A percentile compares a stretch with the other conserved stretches of the same genome.
phyloP scores from a whole-genome alignment of 1,139 yeast genomes.

The Arxiozyma bovina region DNA sequence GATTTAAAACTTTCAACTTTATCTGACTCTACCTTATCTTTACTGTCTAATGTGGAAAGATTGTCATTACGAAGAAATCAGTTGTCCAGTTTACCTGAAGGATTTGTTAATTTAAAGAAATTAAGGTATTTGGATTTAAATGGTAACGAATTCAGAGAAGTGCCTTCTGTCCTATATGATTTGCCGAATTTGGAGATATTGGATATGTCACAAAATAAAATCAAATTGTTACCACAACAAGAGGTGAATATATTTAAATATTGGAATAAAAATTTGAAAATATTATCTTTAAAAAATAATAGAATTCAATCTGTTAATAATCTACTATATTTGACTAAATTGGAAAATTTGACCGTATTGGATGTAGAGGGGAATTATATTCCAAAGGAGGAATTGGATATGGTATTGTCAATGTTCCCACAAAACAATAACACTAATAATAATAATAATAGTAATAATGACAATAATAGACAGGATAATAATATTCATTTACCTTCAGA shows the following conservation, averaged over 20 bases:
- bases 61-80: constrained; percentile 47
- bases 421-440: constrained; percentile 6
- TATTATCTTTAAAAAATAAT: constrained; percentile 58
- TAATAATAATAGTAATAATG: constrained; percentile 3
- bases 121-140: constrained; percentile 61
- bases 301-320: constrained; percentile 51
- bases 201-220: constrained; percentile 55
- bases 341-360: constrained; percentile 51
- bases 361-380: constrained; percentile 67
- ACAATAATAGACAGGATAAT: constrained; percentile 4
- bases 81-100: constrained; percentile 41
- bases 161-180: constrained; percentile 43
- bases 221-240: constrained; percentile 37
- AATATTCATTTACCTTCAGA: constrained; percentile 4
- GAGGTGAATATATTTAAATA: constrained; percentile 33
- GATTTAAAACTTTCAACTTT: constrained; percentile 21
- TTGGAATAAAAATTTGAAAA: constrained; percentile 40
- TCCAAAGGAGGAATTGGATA: constrained; percentile 49
- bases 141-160: constrained; percentile 44
- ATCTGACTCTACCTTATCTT: constrained; percentile 34
- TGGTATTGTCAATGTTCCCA: constrained; percentile 38
- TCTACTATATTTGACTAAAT: constrained; percentile 42
- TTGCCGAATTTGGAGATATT: constrained; percentile 49
- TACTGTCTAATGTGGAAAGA: constrained; percentile 41
- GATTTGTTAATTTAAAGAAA: constrained; percentile 39